A percentile compares a stretch with the other conserved stretches of the same genome.
phyloP scores from a whole-genome alignment of 768 basidiomycete genomes.

The Hydnomerulius pinastri region DNA sequence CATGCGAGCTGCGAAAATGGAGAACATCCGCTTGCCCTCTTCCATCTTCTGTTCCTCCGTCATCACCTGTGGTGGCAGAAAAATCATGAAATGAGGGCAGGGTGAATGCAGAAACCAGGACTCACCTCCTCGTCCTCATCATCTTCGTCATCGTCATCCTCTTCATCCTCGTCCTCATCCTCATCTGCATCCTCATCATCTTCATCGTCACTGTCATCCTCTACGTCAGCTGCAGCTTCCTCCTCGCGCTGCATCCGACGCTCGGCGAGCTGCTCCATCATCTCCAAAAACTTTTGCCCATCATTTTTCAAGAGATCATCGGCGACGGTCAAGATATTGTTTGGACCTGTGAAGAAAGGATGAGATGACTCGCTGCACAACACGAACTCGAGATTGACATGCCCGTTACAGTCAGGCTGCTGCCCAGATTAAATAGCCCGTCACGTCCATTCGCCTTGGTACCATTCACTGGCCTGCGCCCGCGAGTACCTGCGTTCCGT shows the following conservation, averaged over 20 bases:
- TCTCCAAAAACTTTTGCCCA: constrained; percentile 98
- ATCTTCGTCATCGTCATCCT: constrained; percentile 56
- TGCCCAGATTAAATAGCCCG: constrained; percentile 79
- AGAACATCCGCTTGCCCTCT: constrained; percentile 99
- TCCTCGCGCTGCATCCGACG: constrained; percentile 92
- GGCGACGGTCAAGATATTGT: constrained; percentile 96
- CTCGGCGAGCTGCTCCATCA: constrained; percentile 99
- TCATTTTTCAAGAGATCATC: constrained; percentile 99
- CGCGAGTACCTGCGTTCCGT: constrained; percentile 36
- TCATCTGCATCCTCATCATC: constrained; percentile 63
- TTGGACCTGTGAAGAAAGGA: constrained; percentile 56
- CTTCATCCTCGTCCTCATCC: constrained; percentile 65
- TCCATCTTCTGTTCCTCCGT: constrained; percentile 99
- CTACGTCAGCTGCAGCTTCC: constrained; percentile 59
- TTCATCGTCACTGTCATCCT: constrained; percentile 61
- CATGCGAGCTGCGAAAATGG: constrained; percentile 99
- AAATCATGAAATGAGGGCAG: constrained; percentile 11
- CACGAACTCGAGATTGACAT: constrained; percentile 31
- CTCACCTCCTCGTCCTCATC: constrained; percentile 49
- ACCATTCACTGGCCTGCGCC: constrained; percentile 44
- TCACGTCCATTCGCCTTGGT: constrained; percentile 53
- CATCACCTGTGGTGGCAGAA: constrained; percentile 52
- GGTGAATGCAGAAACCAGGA: constrained; percentile 9
- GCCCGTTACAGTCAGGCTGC: constrained; percentile 82
- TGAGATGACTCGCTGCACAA: constrained; percentile 4